Evolutionary conservation across 306 rosid species (phyloP), one percentile per base, ranked within the genome.

Genomic region (Lablab purpureus): DNA sequence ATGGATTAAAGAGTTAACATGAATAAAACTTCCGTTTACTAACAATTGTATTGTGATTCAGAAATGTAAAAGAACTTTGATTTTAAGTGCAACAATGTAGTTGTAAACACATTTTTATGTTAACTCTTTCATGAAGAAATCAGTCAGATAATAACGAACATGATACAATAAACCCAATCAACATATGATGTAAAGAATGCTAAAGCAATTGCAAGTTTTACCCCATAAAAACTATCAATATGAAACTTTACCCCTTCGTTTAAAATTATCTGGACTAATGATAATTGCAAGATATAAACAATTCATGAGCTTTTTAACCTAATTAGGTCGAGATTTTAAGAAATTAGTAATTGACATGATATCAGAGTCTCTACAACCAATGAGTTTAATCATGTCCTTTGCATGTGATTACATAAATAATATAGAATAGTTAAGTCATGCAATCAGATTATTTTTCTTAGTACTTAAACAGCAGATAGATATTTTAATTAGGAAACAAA

Each of bases 1-100:
- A 85, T 59, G 55, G 49, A 82, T 68, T 6, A 40, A 40, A 54
- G 36, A 63, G 69, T 7, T 60, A 19, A 71, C 41, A 36, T 14
- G 50, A 75, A 27, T 27, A 25, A 67, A 66, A 67, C 2, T 23
- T 65, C 22, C 32, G 10, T 19, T 64, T 55, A 36, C 43, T 49
- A 36, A 40, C 23, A 23, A 43, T 50, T 72, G 25, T 50, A 46
- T 46, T 70, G 41, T 34, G 32, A 80, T 34, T 62, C 22, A 32
- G 32, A 68, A 60, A 73, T 28, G 55, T 6, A 67, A 82, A 70
- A 36, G 27, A 71, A 54, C 17, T n/a, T 52, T 18, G 47, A 54
- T 30, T 51, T 62, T 25, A 23, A 45, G 40, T 9, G 7, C 43
- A 60, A 52, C 50, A 52, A 28, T n/a, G 66, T 5, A 21, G 5